Evolutionary conservation across 306 rosid genomes (phyloP).

Genomic region (Castanopsis chinensis): DNA sequence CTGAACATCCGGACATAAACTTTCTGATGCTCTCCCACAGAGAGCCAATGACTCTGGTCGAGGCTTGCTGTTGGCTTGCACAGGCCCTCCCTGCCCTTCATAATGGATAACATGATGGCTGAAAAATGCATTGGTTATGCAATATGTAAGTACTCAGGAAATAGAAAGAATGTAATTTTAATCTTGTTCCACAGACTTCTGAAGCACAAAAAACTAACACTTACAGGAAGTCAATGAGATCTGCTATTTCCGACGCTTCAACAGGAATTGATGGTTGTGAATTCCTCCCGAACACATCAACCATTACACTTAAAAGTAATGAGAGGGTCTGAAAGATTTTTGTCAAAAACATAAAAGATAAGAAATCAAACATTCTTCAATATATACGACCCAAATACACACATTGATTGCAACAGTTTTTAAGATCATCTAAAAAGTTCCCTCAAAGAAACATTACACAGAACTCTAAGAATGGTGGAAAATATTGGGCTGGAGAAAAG

Average conservation of each 20-base stretch:
- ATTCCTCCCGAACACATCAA: conserved; percentile 92
- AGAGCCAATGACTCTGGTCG: conserved; percentile 77
- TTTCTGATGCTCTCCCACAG: conserved; percentile 69
- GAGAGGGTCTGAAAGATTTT: conserved; percentile 63
- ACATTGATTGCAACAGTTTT: neutral
- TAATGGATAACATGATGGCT: conserved; percentile 90
- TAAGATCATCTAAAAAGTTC: neutral
- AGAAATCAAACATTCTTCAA: conserved; percentile 5
- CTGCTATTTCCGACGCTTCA: conserved; percentile 76
- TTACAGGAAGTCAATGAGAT: conserved; percentile 88
- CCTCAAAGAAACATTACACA: neutral
- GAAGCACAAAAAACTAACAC: conserved; percentile 24
- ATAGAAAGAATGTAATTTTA: conserved; percentile 7
- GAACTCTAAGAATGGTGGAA: neutral
- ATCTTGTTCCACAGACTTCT: neutral
- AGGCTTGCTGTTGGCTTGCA: conserved; percentile 84
- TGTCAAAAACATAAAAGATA: conserved; percentile 19
- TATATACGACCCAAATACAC: neutral
- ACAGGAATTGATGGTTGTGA: conserved; percentile 57
- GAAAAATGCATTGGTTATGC: conserved; percentile 25
- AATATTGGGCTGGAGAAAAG: neutral
- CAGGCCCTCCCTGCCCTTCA: conserved; percentile 98
- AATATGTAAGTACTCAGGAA: conserved; percentile 11
- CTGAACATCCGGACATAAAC: conserved; percentile 80
- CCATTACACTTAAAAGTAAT: conserved; percentile 56